Conservation (phyloP, 805 yeast genomes). For the Kregervanrija delftensis region DNA sequence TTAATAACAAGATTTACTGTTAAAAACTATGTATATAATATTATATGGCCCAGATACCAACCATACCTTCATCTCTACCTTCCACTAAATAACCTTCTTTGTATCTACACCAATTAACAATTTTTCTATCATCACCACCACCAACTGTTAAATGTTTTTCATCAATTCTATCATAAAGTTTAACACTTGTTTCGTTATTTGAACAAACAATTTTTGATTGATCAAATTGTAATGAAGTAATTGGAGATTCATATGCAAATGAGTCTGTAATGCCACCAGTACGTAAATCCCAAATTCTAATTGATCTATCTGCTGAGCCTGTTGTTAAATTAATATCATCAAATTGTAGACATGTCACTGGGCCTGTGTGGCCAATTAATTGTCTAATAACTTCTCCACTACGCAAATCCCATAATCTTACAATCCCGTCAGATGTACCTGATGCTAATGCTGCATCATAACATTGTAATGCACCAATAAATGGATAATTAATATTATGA, state of each 20-base stretch:
- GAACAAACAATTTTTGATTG: conserved; percentile 45
- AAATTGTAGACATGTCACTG: conserved; percentile 62
- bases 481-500: conserved; percentile 26
- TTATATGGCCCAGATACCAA: conserved; percentile 58
- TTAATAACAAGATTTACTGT: no score
- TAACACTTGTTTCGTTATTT: conserved; percentile 41
- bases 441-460: conserved; percentile 73
- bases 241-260: conserved; percentile 52
- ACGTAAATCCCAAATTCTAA: conserved; percentile 69
- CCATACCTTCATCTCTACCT: conserved; percentile 52
- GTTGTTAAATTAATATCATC: conserved; percentile 59
- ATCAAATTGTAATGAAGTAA: conserved; percentile 55
- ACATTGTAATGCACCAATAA: conserved; percentile 63
- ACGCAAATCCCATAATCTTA: conserved; percentile 71
- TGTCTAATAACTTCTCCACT: conserved; percentile 59
- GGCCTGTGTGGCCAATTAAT: conserved; percentile 61
- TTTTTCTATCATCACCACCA: conserved; percentile 28
- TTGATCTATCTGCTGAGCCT: conserved; percentile 55
- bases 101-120: conserved; percentile 39
- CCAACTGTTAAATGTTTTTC: conserved; percentile 51
- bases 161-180: conserved; percentile 50
- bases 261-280: conserved; percentile 58
- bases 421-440: conserved; percentile 71
- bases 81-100: conserved; percentile 62
- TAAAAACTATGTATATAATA: background rate